Percentiles rank a stretch among this genome's conserved stretches.
phyloP scores from a whole-genome alignment of 1,284 basidiomycete genomes.

The Ustilago trichophora region DNA sequence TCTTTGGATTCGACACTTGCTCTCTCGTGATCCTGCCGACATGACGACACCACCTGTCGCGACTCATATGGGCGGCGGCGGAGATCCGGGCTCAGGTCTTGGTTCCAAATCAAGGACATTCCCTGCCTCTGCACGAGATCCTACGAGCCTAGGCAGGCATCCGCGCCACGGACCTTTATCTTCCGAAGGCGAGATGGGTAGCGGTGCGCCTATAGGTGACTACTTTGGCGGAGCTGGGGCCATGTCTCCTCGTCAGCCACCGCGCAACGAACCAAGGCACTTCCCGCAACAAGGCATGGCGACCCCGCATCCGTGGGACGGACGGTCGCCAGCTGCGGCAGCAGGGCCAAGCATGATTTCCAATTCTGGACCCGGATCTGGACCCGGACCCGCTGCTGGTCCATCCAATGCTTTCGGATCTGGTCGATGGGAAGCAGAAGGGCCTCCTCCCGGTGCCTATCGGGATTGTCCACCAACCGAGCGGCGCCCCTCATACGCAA shows the following conservation, averaged over 20 bases:
- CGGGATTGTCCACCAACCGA: conserved; percentile 9
- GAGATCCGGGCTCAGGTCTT: background rate
- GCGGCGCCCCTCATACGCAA: conserved; percentile 15
- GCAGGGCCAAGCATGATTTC: background rate
- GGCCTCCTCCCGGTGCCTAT: background rate
- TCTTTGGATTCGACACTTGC: conserved; percentile 39
- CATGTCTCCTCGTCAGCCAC: conserved; percentile 21
- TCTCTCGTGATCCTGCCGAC: conserved; percentile 30
- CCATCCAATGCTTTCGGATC: conserved; percentile 9
- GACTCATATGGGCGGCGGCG: conserved; percentile 4
- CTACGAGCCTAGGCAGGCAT: conserved; percentile 1
- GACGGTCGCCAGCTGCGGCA: conserved; percentile 2
- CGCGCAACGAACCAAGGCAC: conserved; percentile 14
- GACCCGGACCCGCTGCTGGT: background rate
- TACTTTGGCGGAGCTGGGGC: conserved; percentile 17
- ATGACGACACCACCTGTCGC: conserved; percentile 17
- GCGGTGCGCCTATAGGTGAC: background rate
- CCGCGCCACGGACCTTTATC: conserved; percentile 11
- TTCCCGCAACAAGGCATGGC: conserved; percentile 6
- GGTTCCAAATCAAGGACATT: conserved; percentile 4
- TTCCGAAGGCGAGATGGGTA: conserved; percentile 8
- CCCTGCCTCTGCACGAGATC: background rate
- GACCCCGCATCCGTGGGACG: conserved; percentile 13
- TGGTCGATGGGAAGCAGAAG: conserved; percentile 20
- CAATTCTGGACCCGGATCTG: no score